Base-by-base conservation (phyloP, 139 green algal genomes). In the Chlorella vulgaris region DNA sequence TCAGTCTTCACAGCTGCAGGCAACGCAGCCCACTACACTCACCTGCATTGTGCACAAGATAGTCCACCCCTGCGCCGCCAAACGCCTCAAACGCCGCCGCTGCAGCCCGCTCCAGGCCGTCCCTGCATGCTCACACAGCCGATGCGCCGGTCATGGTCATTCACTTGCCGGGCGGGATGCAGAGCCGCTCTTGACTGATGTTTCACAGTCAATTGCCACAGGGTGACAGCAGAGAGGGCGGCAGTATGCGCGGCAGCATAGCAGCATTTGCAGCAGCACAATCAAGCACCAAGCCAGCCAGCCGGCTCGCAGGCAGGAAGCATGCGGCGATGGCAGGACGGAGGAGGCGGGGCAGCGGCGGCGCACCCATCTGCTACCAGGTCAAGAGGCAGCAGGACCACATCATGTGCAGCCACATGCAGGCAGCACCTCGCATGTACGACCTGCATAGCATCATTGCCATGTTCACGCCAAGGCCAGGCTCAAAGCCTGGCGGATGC, bases 31-130 rank as follows among this genome's bases (percentile, higher is more conserved):
- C 31, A 38, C 26, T 62, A 42, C 69, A 76, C 83, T 24, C 69
- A 88, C 93, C 93, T 80, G 90, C 91, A 33, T 94, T 94, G 63
- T 96, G 91, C 5, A 97, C 65, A 0, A 95, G 50, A 71, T 90
- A 94, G 70, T 96, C 90, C 1, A 96, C 43, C 4, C 91, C 88
- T 4, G 86, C 84, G 36, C 82, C 85, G 2, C 50, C 81, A 81
- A 96, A 96, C 5, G 87, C 88, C 7, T 51, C 69, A 38, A 85
- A 88, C 2, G 83, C 83, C 26, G 71, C 36, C 26, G 78, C 15
- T 10, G 78, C 62, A 5, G 73, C 83, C 21, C 28, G 36, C 40
- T 87, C 77, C 31, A 82, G 43, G 31, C 29, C 55, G 0, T 19
- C 70, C 31, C 70, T 78, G 70, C 70, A 31, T 4, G 2, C 19